Evolutionary conservation across 1,139 yeast species (phyloP).

Genomic region (Starmera stellimalicola): DNA sequence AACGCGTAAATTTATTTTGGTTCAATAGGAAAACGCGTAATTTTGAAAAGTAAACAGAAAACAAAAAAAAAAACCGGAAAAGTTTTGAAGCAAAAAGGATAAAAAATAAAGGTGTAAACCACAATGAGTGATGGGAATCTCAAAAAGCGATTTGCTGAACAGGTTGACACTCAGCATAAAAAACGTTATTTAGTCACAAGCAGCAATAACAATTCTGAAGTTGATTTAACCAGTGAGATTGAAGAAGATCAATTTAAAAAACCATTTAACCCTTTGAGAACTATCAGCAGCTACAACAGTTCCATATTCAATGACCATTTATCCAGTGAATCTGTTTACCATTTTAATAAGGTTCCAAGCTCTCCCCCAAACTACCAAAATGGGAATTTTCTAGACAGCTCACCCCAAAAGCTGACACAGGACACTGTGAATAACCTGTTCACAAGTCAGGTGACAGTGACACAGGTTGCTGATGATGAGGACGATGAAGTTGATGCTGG

Average conservation of each 20-base stretch:
- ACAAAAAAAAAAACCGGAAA: not conserved
- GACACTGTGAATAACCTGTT: slow-evolving; percentile 3
- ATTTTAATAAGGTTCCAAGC: slow-evolving; percentile 12
- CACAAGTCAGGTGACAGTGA: slow-evolving; percentile 17
- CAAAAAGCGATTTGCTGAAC: slow-evolving; percentile 18
- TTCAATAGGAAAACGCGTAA: too few species aligned
- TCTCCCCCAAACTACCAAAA: slow-evolving; percentile 13
- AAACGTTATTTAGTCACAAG: slow-evolving; percentile 11
- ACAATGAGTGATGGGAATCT: not conserved
- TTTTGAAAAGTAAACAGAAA: too few species aligned
- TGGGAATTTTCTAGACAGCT: slow-evolving; percentile 8
- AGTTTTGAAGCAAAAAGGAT: not conserved
- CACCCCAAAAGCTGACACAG: slow-evolving; percentile 10
- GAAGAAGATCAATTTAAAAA: not conserved
- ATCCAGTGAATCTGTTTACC: slow-evolving; percentile 16
- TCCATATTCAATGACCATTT: not conserved
- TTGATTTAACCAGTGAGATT: slow-evolving; percentile 11
- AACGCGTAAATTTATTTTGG: too few species aligned
- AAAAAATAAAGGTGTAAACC: not conserved
- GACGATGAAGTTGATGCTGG: not conserved
- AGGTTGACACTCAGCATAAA: slow-evolving; percentile 17
- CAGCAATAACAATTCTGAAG: slow-evolving; percentile 11
- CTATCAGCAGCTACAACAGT: not conserved
- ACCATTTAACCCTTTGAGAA: not conserved
- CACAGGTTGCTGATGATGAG: slow-evolving; percentile 4